A percentile compares a stretch with the other conserved stretches of the same genome.
These are phyloP conservation scores for Glonium stellatum DNA, from an alignment of 495 filamentous ascomycete species.

Conservation along the genomic window DNA sequence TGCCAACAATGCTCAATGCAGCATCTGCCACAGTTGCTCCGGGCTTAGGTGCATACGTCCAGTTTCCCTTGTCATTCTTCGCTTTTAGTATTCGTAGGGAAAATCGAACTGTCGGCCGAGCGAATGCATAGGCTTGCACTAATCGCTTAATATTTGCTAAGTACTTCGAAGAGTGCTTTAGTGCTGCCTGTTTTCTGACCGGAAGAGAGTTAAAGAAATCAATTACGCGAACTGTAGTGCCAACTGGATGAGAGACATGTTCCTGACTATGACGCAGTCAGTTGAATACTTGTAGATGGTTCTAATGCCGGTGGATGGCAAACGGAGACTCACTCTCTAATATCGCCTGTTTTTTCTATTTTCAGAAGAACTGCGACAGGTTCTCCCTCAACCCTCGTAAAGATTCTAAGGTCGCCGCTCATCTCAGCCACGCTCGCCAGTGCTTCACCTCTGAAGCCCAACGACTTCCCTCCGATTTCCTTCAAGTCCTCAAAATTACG, in stretches of 20 bases:
- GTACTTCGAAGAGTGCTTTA: conserved; percentile 56
- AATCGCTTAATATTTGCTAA: conserved; percentile 58
- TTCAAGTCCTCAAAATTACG: conserved; percentile 62
- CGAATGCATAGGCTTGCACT: conserved; percentile 69
- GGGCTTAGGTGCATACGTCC: conserved; percentile 61
- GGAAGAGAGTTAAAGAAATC: conserved; percentile 65
- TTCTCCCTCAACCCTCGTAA: conserved; percentile 66
- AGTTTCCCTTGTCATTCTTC: conserved; percentile 56
- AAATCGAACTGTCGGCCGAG: conserved; percentile 57
- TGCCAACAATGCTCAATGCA: conserved; percentile 62
- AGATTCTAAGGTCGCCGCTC: conserved; percentile 55
- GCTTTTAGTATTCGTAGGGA: conserved; percentile 60
- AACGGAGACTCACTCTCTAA: conserved; percentile 37
- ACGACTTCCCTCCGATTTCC: conserved; percentile 53
- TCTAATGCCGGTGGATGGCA: conserved; percentile 29
- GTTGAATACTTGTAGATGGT: conserved; percentile 4
- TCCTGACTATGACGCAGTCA: conserved; percentile 31
- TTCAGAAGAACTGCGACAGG: conserved; percentile 51
- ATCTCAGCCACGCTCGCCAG: conserved; percentile 71
- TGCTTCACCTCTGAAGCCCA: conserved; percentile 87
- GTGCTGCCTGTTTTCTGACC: conserved; percentile 60
- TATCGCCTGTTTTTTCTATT: conserved; percentile 46
- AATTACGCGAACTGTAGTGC: conserved; percentile 66
- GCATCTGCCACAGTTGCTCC: conserved; percentile 54
- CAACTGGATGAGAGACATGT: conserved; percentile 58